Percentiles rank a stretch among this genome's conserved stretches.
Evolutionary conservation across 805 yeast species (phyloP).

Genomic region (Tanozyma kutaoensis): DNA sequence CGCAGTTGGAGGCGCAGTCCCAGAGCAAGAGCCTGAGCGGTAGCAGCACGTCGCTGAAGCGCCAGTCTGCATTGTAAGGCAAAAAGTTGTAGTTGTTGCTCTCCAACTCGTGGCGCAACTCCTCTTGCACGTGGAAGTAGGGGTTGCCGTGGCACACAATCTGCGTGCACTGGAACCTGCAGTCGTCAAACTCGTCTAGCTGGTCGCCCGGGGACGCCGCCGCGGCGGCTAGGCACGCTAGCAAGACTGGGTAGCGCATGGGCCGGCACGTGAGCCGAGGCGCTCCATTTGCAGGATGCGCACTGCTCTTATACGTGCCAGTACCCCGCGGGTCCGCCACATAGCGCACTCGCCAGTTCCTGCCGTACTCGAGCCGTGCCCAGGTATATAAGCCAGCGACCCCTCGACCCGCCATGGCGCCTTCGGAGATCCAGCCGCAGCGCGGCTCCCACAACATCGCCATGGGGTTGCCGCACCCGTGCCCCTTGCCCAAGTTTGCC

Average conservation of each 20-base stretch:
- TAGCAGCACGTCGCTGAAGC: constrained; percentile 25
- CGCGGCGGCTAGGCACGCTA: neutral
- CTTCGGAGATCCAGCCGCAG: too few species aligned
- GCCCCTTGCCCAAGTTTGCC: constrained; percentile 37
- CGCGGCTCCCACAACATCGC: constrained; percentile 53
- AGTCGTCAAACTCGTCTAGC: constrained; percentile 40
- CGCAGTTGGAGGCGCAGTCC: constrained; percentile 52
- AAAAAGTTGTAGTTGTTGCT: constrained; percentile 7
- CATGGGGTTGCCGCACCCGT: constrained; percentile 38
- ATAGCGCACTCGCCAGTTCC: too few species aligned
- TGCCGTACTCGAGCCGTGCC: too few species aligned
- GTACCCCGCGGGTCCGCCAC: too few species aligned
- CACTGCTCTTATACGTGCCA: too few species aligned
- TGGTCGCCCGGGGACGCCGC: constrained; percentile 46
- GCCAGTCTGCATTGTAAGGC: constrained; percentile 17
- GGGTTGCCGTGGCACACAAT: constrained; percentile 20
- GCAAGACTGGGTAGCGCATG: too few species aligned
- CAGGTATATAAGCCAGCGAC: too few species aligned
- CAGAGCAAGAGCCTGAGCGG: constrained; percentile 29
- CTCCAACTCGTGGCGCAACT: constrained; percentile 7
- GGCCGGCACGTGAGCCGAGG: too few species aligned
- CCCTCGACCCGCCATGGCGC: too few species aligned
- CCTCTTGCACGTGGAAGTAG: constrained; percentile 12
- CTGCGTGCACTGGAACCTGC: constrained; percentile 36
- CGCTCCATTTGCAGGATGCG: too few species aligned